phyloP scores from a whole-genome alignment of 2,329 filamentous ascomycete genomes.

The Colletotrichum neosansevieriae region DNA sequence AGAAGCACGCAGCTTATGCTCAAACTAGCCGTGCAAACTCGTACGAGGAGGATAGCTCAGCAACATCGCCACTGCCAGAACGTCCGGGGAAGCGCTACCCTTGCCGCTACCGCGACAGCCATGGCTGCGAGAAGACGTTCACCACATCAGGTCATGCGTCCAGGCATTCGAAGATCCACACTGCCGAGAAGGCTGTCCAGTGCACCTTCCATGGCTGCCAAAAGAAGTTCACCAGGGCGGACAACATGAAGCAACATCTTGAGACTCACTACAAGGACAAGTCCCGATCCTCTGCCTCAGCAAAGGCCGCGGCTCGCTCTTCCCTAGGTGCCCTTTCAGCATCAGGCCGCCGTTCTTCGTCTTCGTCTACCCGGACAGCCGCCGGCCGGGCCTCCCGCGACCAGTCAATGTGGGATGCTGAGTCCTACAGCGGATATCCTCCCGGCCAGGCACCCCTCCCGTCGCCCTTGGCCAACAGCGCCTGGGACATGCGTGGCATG shows the following conservation, averaged over 20 bases:
- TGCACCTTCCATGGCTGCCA: conserved; percentile 77
- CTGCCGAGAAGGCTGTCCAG: conserved; percentile 80
- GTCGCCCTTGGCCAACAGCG: conserved; percentile 50
- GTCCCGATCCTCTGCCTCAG: conserved; percentile 55
- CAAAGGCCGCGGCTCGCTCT: conserved; percentile 45
- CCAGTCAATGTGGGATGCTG: conserved; percentile 56
- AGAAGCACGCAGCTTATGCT: conserved; percentile 57
- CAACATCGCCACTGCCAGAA: conserved; percentile 57
- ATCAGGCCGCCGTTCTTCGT: conserved; percentile 47
- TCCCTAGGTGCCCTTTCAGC: conserved; percentile 43
- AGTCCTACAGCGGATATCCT: conserved; percentile 49
- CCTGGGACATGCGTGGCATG: conserved; percentile 62
- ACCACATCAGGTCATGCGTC: conserved; percentile 89
- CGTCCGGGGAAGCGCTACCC: conserved; percentile 76
- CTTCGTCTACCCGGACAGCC: conserved; percentile 48
- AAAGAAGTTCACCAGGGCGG: conserved; percentile 84
- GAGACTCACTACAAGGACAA: conserved; percentile 80
- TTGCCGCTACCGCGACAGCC: conserved; percentile 78
- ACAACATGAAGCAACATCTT: conserved; percentile 90
- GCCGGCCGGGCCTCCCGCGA: conserved; percentile 48
- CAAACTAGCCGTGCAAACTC: conserved; percentile 60
- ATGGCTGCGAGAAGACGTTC: conserved; percentile 82
- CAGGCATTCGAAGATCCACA: conserved; percentile 86
- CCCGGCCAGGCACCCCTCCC: conserved; percentile 48
- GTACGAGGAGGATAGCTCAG: conserved; percentile 63